These are phyloP conservation scores for Anastatica hierochuntica DNA, from an alignment of 345 rosid genomes.

Conservation along the genomic window DNA sequence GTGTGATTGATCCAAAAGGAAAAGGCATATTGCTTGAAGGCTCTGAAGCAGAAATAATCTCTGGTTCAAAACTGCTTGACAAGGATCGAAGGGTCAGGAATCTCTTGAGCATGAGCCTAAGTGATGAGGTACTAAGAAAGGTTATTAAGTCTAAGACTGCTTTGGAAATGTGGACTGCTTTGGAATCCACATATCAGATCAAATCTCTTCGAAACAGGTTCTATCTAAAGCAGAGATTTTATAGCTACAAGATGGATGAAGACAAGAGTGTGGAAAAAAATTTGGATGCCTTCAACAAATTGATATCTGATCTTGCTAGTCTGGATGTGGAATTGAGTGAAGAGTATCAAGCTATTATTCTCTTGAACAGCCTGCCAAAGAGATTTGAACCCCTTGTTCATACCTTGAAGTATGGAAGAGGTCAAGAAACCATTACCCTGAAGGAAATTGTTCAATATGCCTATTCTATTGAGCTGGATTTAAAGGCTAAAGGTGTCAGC, in stretches of 20 bases:
- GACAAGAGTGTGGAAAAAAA: not conserved
- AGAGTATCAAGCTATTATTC: not conserved
- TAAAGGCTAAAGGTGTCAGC: too few relatives aligned
- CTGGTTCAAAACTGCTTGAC: not conserved
- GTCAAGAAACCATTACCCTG: not conserved
- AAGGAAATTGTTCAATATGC: not conserved
- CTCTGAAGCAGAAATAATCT: too few relatives aligned
- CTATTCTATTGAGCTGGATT: not conserved
- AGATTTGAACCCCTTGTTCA: not conserved
- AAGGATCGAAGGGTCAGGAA: not conserved
- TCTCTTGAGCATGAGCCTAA: not conserved
- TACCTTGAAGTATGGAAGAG: not conserved
- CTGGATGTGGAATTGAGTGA: not conserved
- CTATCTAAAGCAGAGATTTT: not conserved
- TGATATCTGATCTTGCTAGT: not conserved
- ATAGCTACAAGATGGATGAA: not conserved
- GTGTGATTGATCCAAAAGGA: not conserved
- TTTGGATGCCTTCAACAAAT: not conserved
- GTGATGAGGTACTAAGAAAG: not conserved
- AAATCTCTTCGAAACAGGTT: not conserved
- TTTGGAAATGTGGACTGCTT: not conserved
- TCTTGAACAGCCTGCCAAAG: not conserved
- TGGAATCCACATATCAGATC: not conserved
- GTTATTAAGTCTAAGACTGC: not conserved
- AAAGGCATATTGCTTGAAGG: too few relatives aligned